Evolutionary conservation across 73 alveolate genomes (phyloP), one percentile per base, ranked within the genome.

Genomic region (Blepharisma stoltei): DNA sequence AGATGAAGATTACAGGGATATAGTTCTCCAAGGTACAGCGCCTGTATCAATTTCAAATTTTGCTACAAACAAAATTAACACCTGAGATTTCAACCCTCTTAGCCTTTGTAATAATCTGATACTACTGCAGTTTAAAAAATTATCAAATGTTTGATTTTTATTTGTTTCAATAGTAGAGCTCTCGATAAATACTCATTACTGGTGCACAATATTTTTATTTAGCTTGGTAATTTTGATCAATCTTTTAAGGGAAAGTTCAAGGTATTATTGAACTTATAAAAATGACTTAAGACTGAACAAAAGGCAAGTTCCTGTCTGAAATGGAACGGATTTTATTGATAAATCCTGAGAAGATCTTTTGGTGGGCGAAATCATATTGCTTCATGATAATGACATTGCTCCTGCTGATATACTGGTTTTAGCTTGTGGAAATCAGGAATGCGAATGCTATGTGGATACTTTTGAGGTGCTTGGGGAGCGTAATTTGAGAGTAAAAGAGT

Each of bases 391-490:
- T 20, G 66, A 52, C n/a, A 14, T 20, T 20, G 27, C 66, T 1
- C 66, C 66, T 52, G 66, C 66, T 14, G 66, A 52, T 52, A 52
- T 52, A 14, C 38, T 60, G 37, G 23, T 60, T 60, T 60, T 60
- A 60, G 73, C 73, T 5, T 60, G 46, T 18, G 73, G 73, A 2
- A 60, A 60, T 5, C 46, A 8, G 11, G 73, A 60, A 20, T 38
- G 23, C 5, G 73, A 60, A 60, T 18, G 73, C 23, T 60, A 60
- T 60, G 23, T 60, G 38, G 73, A 60, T 2, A 9, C 73, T 9
- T 18, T 38, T 14, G 23, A n/a, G 14, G 14, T 60, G 5, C 23
- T 60, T 20, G 73, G 73, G 14, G 73, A 60, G 45, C 23, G n/a
- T 20, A 14, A n/a, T 18, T 60, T 60, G 46, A 60, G 23, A 5